Evolutionary conservation across 768 basidiomycete genomes (phyloP).

Genomic region (Chiua virens): DNA sequence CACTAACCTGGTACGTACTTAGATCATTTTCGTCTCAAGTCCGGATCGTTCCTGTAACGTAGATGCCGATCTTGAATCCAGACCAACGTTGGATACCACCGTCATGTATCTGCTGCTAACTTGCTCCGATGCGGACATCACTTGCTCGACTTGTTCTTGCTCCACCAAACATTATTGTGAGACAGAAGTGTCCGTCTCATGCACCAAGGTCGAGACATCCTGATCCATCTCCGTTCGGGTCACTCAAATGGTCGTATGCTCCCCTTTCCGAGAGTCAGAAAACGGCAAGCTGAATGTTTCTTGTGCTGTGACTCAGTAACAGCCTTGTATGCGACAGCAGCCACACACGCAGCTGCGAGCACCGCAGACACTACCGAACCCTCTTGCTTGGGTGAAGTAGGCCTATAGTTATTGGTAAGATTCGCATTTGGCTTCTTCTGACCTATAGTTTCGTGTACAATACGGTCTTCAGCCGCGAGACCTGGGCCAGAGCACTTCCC

Average conservation of each 20-base stretch:
- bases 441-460: neutral
- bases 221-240: neutral
- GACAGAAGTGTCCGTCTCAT: too few species aligned
- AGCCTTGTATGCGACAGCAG: conserved; percentile 11
- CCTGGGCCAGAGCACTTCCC: neutral
- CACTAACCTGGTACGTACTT: too few species aligned
- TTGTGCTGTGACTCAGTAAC: conserved; percentile 4
- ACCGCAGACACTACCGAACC: conserved; percentile 10
- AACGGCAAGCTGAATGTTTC: neutral
- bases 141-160: too few species aligned
- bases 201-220: too few species aligned
- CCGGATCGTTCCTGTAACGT: too few species aligned
- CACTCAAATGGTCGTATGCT: neutral
- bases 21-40: too few species aligned
- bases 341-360: conserved; percentile 11
- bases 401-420: neutral
- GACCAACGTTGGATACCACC: too few species aligned
- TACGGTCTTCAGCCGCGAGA: neutral
- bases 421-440: neutral
- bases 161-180: too few species aligned
- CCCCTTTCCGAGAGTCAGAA: conserved; percentile 1
- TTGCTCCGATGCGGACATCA: too few species aligned
- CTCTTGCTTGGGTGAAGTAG: conserved; percentile 2
- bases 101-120: too few species aligned
- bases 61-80: too few species aligned